Evolutionary conservation across 1,284 basidiomycete species (phyloP), one percentile per base, ranked within the genome.

Genomic region (Laetiporus sulphureus): DNA sequence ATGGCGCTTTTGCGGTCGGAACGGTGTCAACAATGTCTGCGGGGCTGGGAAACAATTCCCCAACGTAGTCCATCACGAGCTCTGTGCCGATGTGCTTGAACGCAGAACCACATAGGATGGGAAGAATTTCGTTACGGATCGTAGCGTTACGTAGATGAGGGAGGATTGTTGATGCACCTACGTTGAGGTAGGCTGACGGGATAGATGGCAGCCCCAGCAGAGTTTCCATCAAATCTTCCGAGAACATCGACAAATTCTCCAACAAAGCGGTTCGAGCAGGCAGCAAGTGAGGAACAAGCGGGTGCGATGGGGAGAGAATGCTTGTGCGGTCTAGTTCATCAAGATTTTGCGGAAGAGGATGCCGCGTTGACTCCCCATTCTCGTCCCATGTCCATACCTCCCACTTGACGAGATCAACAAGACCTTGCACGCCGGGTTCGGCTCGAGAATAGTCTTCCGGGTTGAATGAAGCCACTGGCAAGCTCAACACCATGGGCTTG

Each of bases 91-190:
- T 73, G 55, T 90, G 77, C 54, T 79, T 83, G 59, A 82, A 72
- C 1, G 91, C 90, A 13, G 89, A 84, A 12, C 90, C 91, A 55
- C 89, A 91, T 11, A 94, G 58, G 10, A 92, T 80, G 5, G 90
- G 91, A 2, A 93, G 65, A 18, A 92, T 69, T 3, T 79, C 72
- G 38, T 80, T 81, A 4, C 64, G 61, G 16, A 90, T 54, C 5
- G 83, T 85, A 15, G 85, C 78, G 10, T 71, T 65, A 21, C 90
- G 80, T 18, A 94, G 69, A 51, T 79, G 75, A 15, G 71, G 67
- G 29, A 86, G 61, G 42, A 91, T 73, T 7, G 65, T 61, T 8
- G 65, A 52, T 22, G 69, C 48, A 2, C 72, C 59, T 21, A 90
- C 58, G 13, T 68, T 65, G 6, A 86, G 66, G 60, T 91, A 90